Base-by-base conservation (phyloP, 352 stramenopile genomes). In the Thalassiosira allenii region DNA sequence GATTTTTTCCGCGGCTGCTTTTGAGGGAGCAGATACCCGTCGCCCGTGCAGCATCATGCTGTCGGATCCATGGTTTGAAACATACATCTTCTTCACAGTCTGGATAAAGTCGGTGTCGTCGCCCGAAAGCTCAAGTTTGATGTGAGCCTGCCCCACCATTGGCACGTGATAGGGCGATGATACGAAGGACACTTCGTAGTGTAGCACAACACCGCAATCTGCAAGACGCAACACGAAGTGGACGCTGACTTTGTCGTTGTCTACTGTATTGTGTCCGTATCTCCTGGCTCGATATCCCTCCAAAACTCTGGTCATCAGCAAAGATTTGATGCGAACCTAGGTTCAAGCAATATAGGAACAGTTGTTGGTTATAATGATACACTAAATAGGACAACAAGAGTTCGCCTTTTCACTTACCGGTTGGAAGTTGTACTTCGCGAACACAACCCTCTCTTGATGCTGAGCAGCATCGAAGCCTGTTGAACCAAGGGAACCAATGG, bases 151-250 rank as follows among this genome's bases (percentile, higher is more conserved):
- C n/a, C 90, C 90, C 8, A 93, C 80, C 34, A 78, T 86, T n/a
- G 87, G 75, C 37, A 82, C 75, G 32, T 89, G 73, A 66, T 75
- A 79, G 0, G 82, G 77, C 17, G 87, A 86, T 41, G 88, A 81
- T 23, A 88, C 84, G 85, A 92, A 94, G 9, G 80, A 89, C 14
- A 90, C 52, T 69, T 94, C 90, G 44, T 94, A 94, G 67, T 93
- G 88, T 22, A 93, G 33, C 20, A 75, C 56, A 43, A 87, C 78
- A 41, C 79, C 84, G 27, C 75, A 84, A 25, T 92, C 84, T 37
- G 59, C n/a, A 30, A 92, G 33, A 27, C 68, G 68, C 12, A 93
- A 63, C 17, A 75, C 84, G 33, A 94, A 86, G 68, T 92, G 84
- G 41, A 94, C 83, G 3, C 79, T 89, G 3, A 92, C 81, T 71